Conservation (phyloP, 2,329 filamentous ascomycete species). For the Beauveria scarabaeidicola region DNA sequence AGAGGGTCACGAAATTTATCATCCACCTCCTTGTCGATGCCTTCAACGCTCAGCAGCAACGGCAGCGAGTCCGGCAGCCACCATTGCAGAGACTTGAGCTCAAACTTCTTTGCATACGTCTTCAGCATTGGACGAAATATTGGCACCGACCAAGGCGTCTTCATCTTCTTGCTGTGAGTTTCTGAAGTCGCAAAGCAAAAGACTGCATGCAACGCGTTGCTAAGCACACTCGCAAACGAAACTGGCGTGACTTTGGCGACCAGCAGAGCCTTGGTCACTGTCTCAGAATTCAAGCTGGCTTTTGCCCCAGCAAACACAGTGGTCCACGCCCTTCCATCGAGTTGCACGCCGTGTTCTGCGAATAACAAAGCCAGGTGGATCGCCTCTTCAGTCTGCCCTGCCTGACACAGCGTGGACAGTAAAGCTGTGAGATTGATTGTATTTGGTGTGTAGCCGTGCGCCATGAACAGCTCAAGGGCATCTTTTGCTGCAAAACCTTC, state of each 20-base stretch:
- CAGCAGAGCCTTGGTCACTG: slow-evolving; percentile 34
- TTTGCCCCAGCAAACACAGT: slow-evolving; percentile 67
- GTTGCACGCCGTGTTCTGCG: slow-evolving; percentile 39
- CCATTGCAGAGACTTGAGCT: slow-evolving; percentile 35
- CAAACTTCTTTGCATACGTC: slow-evolving; percentile 41
- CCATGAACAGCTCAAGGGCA: slow-evolving; percentile 37
- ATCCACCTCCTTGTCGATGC: slow-evolving; percentile 12
- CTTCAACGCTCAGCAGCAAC: slow-evolving; percentile 17
- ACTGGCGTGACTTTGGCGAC: slow-evolving; percentile 41
- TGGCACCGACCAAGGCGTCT: slow-evolving; percentile 26
- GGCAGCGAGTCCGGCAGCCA: slow-evolving; percentile 29
- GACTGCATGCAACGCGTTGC: slow-evolving; percentile 40
- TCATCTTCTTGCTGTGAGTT: slow-evolving; percentile 20
- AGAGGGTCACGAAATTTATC: slow-evolving; percentile 16
- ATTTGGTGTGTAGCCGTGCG: slow-evolving; percentile 55
- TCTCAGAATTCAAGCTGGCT: slow-evolving; percentile 39
- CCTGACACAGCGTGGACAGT: slow-evolving; percentile 61
- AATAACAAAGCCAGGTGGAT: slow-evolving; percentile 26
- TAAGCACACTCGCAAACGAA: slow-evolving; percentile 26
- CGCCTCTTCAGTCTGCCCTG: slow-evolving; percentile 27
- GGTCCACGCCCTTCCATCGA: slow-evolving; percentile 59
- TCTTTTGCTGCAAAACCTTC: slow-evolving; percentile 22
- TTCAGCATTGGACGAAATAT: slow-evolving; percentile 40
- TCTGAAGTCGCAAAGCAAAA: slow-evolving; percentile 37
- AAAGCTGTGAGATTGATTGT: slow-evolving; percentile 56